These are phyloP conservation scores for Kalanchoe fedtschenkoi DNA, from an alignment of 164 flowering plant species.

Conservation along the genomic window DNA sequence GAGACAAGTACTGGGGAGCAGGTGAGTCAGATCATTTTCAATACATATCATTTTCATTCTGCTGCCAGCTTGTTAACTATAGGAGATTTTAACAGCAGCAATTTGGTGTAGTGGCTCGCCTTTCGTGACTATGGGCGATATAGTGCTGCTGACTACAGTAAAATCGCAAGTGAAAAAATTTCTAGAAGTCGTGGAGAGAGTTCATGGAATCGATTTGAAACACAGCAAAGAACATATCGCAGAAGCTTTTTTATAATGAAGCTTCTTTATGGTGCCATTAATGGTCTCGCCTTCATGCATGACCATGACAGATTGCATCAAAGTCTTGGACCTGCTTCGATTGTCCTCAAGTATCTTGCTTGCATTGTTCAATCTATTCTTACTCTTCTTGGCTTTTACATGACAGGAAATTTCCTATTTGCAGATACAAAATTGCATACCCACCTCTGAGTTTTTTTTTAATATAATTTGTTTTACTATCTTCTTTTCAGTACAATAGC, in stretches of 20 bases:
- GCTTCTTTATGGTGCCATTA: slow-evolving; percentile 57
- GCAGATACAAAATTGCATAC: not conserved
- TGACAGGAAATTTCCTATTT: not conserved
- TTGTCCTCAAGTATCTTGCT: slow-evolving; percentile 69
- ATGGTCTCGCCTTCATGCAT: slow-evolving; percentile 86
- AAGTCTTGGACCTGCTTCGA: slow-evolving; percentile 93
- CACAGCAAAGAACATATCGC: slow-evolving; percentile 38
- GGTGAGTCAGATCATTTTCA: slow-evolving; percentile 61
- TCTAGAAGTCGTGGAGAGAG: slow-evolving; percentile 23
- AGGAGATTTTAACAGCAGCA: slow-evolving; percentile 1
- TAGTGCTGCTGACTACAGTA: slow-evolving; percentile 89
- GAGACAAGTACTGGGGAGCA: slow-evolving; percentile 92
- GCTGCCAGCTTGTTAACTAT: not conserved
- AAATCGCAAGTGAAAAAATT: slow-evolving; percentile 46
- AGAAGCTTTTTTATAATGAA: slow-evolving; percentile 51
- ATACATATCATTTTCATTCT: not conserved
- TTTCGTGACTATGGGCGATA: slow-evolving; percentile 73
- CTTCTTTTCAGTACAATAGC: slow-evolving; percentile 52
- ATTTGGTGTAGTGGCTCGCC: slow-evolving; percentile 79
- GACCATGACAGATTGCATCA: slow-evolving; percentile 78
- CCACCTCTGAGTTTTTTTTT: not conserved
- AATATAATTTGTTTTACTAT: not conserved
- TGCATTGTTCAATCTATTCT: not conserved
- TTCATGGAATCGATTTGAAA: slow-evolving; percentile 61
- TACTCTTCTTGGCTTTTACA: not conserved